Conservation (phyloP, 306 rosid species). For the Quercus parvula region DNA sequence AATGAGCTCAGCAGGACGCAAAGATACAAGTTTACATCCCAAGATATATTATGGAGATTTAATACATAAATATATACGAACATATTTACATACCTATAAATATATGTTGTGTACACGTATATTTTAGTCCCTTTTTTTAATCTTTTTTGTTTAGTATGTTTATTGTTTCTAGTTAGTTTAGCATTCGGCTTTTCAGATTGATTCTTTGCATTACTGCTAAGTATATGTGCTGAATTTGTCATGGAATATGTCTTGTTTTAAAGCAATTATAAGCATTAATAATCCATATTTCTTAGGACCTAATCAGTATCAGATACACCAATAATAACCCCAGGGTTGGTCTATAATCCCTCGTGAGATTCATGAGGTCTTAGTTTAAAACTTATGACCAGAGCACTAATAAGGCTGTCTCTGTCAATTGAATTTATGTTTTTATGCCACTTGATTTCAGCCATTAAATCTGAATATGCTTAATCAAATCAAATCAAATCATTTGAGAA, state of each 20-base stretch:
- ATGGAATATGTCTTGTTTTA: background rate
- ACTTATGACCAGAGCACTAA: background rate
- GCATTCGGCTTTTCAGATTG: background rate
- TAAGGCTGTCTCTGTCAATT: background rate
- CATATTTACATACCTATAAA: background rate
- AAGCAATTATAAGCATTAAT: background rate
- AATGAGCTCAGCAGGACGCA: background rate
- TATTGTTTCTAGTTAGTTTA: background rate
- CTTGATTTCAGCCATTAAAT: too few species aligned
- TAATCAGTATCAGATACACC: too few species aligned
- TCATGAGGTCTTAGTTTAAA: too few species aligned
- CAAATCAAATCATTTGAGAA: too few species aligned
- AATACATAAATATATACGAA: background rate
- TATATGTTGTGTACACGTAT: background rate
- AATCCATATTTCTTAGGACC: background rate
- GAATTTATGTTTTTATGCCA: background rate
- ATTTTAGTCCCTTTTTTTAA: background rate
- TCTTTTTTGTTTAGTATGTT: too few species aligned
- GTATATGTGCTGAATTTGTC: background rate
- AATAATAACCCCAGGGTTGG: too few species aligned
- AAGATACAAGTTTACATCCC: too few species aligned
- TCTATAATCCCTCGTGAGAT: too few species aligned
- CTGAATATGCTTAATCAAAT: too few species aligned
- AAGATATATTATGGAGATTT: too few species aligned
- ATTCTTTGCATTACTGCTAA: background rate